A percentile compares a stretch with the other conserved stretches of the same genome.
Conservation (phyloP, 108 stramenopile species). For the Licmophora abbreviata region DNA sequence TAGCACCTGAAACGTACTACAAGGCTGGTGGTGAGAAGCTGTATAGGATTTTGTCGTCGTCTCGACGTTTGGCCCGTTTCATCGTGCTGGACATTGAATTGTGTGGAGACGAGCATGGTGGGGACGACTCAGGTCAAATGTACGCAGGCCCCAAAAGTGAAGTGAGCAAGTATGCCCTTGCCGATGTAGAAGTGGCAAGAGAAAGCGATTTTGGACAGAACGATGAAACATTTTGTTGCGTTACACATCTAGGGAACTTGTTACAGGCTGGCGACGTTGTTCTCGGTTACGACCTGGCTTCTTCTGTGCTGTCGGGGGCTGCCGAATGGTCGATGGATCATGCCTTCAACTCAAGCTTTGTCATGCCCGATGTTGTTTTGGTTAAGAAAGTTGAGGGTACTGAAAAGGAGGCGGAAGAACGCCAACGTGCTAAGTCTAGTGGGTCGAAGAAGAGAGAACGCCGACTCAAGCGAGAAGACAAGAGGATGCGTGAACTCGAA, state of each 20-base stretch:
- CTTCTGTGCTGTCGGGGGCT: conserved; percentile 41
- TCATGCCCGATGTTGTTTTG: conserved; percentile 90
- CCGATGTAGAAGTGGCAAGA: conserved; percentile 89
- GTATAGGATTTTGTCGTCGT: conserved; percentile 53
- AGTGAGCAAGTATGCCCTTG: conserved; percentile 65
- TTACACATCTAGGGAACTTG: conserved; percentile 93
- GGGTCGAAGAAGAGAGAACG: conserved; percentile 47
- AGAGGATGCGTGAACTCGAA: conserved; percentile 51
- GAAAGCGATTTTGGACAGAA: conserved; percentile 87
- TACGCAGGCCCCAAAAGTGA: conserved; percentile 33
- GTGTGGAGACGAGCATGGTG: conserved; percentile 10
- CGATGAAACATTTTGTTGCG: conserved; percentile 75
- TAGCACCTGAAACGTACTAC: conserved; percentile 66
- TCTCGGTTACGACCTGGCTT: conserved; percentile 88
- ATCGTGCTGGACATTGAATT: conserved; percentile 91
- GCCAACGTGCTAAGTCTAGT: conserved; percentile 24
- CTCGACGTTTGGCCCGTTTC: conserved; percentile 67
- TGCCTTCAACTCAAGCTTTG: conserved; percentile 38
- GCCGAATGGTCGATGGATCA: conserved; percentile 44
- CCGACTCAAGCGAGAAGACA: conserved; percentile 55
- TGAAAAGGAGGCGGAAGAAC: conserved; percentile 15
- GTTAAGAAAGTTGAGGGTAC: conserved; percentile 84
- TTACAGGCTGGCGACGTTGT: conserved; percentile 90
- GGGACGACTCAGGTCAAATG: conserved; percentile 5
- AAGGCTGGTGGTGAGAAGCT: conserved; percentile 58